A percentile compares a stretch with the other conserved stretches of the same genome.
Evolutionary conservation across 306 rosid species (phyloP).

Genomic region (Castanopsis chinensis): DNA sequence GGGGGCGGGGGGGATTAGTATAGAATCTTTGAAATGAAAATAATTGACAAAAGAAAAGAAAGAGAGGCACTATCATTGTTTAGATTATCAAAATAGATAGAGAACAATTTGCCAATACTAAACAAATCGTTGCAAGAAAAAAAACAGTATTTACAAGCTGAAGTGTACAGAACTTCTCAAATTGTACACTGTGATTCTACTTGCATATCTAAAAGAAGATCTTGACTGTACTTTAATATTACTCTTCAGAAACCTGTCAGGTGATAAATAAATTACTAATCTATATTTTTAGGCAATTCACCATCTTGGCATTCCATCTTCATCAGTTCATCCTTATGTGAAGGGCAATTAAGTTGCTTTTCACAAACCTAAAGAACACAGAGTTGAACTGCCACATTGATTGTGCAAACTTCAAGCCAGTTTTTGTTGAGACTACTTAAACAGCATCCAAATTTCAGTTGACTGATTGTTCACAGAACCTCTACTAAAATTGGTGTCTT

Average conservation of each 20-base stretch:
- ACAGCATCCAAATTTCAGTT: neutral
- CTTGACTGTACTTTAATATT: neutral
- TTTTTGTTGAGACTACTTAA: neutral
- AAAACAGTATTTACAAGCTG: neutral
- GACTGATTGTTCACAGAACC: conserved; percentile 8
- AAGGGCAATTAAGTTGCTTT: neutral
- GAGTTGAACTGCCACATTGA: conserved; percentile 1
- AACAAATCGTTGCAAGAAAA: neutral
- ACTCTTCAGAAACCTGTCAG: neutral
- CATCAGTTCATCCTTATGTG: no score
- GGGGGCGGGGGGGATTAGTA: neutral
- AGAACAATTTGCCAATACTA: neutral
- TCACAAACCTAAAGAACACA: neutral
- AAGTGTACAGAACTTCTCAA: neutral
- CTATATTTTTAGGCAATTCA: neutral
- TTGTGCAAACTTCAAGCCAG: conserved; percentile 1
- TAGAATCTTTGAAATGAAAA: neutral
- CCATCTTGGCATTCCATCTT: neutral
- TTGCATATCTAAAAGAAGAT: neutral
- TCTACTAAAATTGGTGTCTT: neutral
- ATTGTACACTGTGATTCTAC: neutral
- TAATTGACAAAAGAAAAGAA: neutral
- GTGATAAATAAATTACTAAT: neutral
- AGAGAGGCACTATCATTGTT: neutral
- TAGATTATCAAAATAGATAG: neutral